A percentile compares a stretch with the other conserved stretches of the same genome.
Conservation (phyloP, 192 early-diverging fungal species). For the Globomyces pollinis-pini region DNA sequence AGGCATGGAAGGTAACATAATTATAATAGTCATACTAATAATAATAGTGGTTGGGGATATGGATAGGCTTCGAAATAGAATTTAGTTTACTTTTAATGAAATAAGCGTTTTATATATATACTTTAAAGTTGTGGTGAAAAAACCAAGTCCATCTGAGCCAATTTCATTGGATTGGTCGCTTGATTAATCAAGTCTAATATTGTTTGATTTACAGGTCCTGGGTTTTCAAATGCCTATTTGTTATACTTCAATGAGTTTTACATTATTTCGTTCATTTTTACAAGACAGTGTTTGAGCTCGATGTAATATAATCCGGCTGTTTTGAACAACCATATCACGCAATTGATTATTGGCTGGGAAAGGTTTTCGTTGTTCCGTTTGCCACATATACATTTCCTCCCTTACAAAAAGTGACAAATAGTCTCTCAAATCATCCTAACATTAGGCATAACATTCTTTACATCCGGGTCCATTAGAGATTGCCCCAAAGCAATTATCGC, state of each 20-base stretch:
- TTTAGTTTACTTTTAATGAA: no score
- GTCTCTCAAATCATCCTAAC: conserved; percentile 84
- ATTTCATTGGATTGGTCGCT: conserved; percentile 84
- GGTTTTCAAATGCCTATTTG: conserved; percentile 45
- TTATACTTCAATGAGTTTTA: no score
- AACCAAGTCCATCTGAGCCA: conserved; percentile 89
- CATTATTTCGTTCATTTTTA: conserved; percentile 63
- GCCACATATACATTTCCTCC: conserved; percentile 84
- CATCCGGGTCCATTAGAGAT: conserved; percentile 73
- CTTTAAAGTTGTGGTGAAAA: conserved; percentile 65
- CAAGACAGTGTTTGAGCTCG: conserved; percentile 63
- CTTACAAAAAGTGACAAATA: conserved; percentile 90
- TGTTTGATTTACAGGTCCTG: conserved; percentile 68
- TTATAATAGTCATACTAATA: no score
- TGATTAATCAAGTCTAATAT: conserved; percentile 84
- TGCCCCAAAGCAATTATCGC: conserved; percentile 78
- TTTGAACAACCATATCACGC: conserved; percentile 59
- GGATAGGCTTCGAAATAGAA: no score
- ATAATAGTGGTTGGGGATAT: no score
- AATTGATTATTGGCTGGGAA: conserved; percentile 51
- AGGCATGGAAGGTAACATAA: conserved; percentile 12
- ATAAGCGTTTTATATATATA: no score
- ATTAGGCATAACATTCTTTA: conserved; percentile 23
- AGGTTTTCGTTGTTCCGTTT: conserved; percentile 46
- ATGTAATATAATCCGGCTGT: conserved; percentile 65